Conservation (phyloP, 192 early-diverging fungal species). For the Allomyces macrogynus region DNA sequence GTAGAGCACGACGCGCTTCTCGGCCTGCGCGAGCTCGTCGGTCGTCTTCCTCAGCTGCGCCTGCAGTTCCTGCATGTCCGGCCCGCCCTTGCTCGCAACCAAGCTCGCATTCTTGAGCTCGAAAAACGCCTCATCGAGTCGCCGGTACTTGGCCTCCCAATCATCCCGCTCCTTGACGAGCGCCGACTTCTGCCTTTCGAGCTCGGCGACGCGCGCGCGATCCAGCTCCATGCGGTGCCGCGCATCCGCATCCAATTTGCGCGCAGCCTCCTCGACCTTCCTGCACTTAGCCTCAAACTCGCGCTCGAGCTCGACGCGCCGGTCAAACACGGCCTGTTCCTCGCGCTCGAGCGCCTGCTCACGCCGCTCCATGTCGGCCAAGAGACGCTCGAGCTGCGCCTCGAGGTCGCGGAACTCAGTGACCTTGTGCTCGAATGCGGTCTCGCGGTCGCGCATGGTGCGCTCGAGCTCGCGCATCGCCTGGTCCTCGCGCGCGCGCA, state of each 20-base stretch:
- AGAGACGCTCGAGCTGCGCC: background rate
- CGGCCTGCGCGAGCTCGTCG: background rate
- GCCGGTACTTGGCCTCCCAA: background rate
- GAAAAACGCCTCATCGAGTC: background rate
- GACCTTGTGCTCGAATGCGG: background rate
- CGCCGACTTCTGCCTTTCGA: background rate
- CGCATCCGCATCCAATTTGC: background rate
- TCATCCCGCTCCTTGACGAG: background rate
- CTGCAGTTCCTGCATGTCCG: background rate
- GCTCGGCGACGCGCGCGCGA: background rate
- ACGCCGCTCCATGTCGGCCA: background rate
- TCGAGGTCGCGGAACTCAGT: slow-evolving; percentile 1
- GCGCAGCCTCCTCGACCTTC: background rate
- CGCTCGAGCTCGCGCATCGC: background rate
- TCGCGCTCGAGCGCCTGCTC: slow-evolving; percentile 1
- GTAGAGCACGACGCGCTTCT: background rate
- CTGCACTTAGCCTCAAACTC: background rate
- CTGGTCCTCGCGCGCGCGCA: background rate
- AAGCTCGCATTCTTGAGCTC: background rate
- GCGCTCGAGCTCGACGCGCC: slow-evolving; percentile 4
- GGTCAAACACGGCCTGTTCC: background rate
- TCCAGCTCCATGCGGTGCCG: background rate
- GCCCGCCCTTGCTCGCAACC: background rate
- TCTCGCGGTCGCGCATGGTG: background rate
- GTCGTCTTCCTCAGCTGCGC: background rate